Evolutionary conservation across 2,329 filamentous ascomycete species (phyloP).

Genomic region (Cytospora paraplurivora): DNA sequence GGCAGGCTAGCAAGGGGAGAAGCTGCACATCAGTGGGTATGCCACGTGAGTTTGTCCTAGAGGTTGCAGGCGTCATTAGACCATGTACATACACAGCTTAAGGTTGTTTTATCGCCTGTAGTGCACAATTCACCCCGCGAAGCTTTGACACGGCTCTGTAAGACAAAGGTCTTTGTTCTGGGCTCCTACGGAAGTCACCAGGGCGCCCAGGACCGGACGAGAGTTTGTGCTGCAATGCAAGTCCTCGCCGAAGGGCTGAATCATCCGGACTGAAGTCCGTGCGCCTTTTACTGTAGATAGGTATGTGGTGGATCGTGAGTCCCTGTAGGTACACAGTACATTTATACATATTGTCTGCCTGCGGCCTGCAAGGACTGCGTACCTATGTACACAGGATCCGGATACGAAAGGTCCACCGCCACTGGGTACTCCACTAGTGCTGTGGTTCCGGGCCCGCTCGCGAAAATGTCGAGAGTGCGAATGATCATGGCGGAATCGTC

Average conservation of each 20-base stretch:
- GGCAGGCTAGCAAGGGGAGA: constrained; percentile 25
- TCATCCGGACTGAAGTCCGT: constrained; percentile 16
- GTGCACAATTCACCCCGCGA: neutral
- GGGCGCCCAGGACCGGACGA: neutral
- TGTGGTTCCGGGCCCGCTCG: constrained; percentile 18
- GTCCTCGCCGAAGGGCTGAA: constrained; percentile 16
- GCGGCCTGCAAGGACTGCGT: constrained; percentile 17
- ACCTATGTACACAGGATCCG: constrained; percentile 14
- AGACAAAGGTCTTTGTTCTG: neutral
- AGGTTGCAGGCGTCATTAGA: constrained; percentile 23
- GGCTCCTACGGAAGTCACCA: neutral
- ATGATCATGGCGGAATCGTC: constrained; percentile 19
- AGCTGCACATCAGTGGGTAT: constrained; percentile 28
- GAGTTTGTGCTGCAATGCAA: neutral
- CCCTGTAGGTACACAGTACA: constrained; percentile 13
- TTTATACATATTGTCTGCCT: constrained; percentile 8
- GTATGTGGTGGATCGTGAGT: neutral
- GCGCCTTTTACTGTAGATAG: constrained; percentile 2
- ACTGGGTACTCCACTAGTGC: constrained; percentile 1
- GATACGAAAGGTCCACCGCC: constrained; percentile 22
- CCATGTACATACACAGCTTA: constrained; percentile 27
- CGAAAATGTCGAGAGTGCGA: constrained; percentile 17
- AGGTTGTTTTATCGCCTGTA: constrained; percentile 14
- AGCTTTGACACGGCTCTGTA: neutral
- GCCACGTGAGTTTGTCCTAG: constrained; percentile 27